Evolutionary conservation across 192 early-diverging fungal species (phyloP).

Genomic region (Rhizophagus prolifer): DNA sequence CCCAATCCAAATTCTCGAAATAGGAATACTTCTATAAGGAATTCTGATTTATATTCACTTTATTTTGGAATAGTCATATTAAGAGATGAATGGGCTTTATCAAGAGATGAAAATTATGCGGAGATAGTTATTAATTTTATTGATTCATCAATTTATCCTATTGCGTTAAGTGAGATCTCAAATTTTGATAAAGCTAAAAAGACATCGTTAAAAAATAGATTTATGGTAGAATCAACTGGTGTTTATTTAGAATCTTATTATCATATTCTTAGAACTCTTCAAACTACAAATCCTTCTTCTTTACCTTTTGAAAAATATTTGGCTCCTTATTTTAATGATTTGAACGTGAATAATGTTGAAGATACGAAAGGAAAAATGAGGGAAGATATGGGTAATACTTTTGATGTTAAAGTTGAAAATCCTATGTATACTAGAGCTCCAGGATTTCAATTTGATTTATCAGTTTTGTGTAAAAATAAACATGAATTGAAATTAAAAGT

Average conservation of each 20-base stretch:
- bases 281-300: slow-evolving; percentile 32
- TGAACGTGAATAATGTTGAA: too few relatives aligned
- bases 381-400: neutral
- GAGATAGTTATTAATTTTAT: slow-evolving; percentile 36
- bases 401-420: neutral
- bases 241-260: slow-evolving; percentile 38
- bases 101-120: slow-evolving; percentile 12
- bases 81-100: slow-evolving; percentile 33
- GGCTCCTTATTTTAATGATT: neutral
- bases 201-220: slow-evolving; percentile 17
- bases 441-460: neutral
- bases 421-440: slow-evolving; percentile 24
- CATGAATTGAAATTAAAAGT: neutral
- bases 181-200: too few relatives aligned
- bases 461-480: neutral
- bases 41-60: too few relatives aligned
- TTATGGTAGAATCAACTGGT: slow-evolving; percentile 41
- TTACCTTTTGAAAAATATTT: slow-evolving; percentile 46
- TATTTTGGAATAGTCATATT: slow-evolving; percentile 39
- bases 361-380: too few relatives aligned
- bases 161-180: slow-evolving; percentile 20
- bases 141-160: slow-evolving; percentile 31
- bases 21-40: neutral
- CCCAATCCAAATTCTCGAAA: neutral
- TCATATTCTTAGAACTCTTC: slow-evolving; percentile 39